Base-by-base conservation (phyloP, 2,329 filamentous ascomycete species). In the Botrytis aclada region DNA sequence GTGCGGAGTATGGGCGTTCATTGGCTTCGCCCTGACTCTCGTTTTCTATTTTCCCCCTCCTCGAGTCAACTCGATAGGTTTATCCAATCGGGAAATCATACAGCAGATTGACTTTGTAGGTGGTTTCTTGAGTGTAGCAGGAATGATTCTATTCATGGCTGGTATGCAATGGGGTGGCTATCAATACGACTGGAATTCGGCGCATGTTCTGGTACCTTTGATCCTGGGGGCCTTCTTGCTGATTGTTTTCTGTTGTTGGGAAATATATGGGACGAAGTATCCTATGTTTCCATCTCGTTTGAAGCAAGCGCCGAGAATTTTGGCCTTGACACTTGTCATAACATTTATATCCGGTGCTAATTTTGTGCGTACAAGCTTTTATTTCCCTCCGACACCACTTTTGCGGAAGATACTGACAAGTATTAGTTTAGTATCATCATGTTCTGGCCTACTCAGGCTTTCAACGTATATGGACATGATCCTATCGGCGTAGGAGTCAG, bases 391-490 rank as follows among this genome's bases (percentile, higher is more conserved):
- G 1, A 29, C 20, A 20, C 16, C 3, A 4, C 4, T 29, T 16
- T 34, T 14, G 3, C 20, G 1, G 14, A 51, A 7, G 14, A 54
- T n/a, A 34, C 64, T 66, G n/a, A 66, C 64, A 32, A 34, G 0
- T 12, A 10, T n/a, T 66, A 54, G 64, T 78, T 80, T 71, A 76
- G 75, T 16, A 75, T 79, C 22, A 78, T 87, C 56, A 83, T 87
- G 78, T 89, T 91, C 79, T 91, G 88, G 88, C 76, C 77, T 1
- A 89, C 88, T 0, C 86, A 91, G 79, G 86, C 87, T 1, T 89
- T 88, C 82, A 90, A 90, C 75, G 86, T 90, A 20, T 91, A 90
- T 78, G 88, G 88, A 12, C 88, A 91, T 75, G 87, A 91, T 75
- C 89, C 89, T 0, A 80, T 90, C 29, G 85, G 84, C 34, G 86